phyloP scores from a whole-genome alignment of 495 filamentous ascomycete species.

The Neurospora cerealis region DNA sequence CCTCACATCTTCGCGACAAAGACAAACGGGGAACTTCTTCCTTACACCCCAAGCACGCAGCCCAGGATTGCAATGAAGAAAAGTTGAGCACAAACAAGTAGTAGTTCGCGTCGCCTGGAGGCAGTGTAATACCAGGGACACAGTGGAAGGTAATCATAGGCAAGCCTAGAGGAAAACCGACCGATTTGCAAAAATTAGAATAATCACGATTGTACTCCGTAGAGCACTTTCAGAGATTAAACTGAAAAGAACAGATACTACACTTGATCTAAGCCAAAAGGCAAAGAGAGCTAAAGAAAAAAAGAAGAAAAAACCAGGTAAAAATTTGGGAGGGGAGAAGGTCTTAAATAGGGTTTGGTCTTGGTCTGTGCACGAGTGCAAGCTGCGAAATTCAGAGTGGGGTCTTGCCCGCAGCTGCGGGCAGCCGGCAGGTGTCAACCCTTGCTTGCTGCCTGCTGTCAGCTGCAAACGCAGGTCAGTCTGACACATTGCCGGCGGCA shows the following conservation, averaged over 20 bases:
- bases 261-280: slow-evolving; percentile 95
- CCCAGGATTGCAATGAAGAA: slow-evolving; percentile 42
- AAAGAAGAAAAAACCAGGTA: slow-evolving; percentile 9
- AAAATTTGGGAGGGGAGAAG: not conserved
- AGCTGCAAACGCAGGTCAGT: not conserved
- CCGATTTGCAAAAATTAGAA: slow-evolving; percentile 58
- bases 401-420: not conserved
- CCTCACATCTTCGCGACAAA: not conserved
- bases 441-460: not conserved
- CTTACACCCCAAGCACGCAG: slow-evolving; percentile 45
- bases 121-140: slow-evolving; percentile 87
- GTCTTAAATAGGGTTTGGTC: slow-evolving; percentile 1
- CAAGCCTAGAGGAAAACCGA: slow-evolving; percentile 53
- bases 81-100: slow-evolving; percentile 10
- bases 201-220: slow-evolving; percentile 73
- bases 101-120: slow-evolving; percentile 68
- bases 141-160: slow-evolving; percentile 58
- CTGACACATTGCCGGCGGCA: not conserved
- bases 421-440: not conserved
- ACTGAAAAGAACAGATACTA: slow-evolving; percentile 99
- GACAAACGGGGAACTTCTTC: slow-evolving; percentile 37
- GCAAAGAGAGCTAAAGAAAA: slow-evolving; percentile 33
- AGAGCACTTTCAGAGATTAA: slow-evolving; percentile 67
- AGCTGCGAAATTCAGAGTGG: not conserved
- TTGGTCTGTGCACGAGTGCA: slow-evolving; percentile 9